These are phyloP conservation scores for Singerocomus inundabilis DNA, from an alignment of 1,284 basidiomycete species.

Conservation along the genomic window DNA sequence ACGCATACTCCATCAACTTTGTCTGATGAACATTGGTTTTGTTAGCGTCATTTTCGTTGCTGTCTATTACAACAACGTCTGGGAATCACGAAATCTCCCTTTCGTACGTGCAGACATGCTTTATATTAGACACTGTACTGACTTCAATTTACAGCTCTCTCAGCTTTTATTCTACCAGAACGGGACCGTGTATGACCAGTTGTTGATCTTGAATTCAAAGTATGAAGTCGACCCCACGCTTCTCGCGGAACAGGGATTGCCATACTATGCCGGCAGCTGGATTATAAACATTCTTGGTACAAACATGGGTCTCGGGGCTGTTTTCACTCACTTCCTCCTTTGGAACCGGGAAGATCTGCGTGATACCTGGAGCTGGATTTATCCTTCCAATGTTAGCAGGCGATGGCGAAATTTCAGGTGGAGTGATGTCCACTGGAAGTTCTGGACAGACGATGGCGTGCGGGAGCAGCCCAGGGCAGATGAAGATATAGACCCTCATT, in stretches of 20 bases:
- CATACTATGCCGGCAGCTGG: conserved; percentile 38
- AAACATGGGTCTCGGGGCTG: conserved; percentile 42
- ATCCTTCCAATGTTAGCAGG: conserved; percentile 23
- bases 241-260: conserved; percentile 44
- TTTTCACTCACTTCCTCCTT: conserved; percentile 50
- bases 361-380: conserved; percentile 45
- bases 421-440: conserved; percentile 39
- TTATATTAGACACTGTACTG: background rate
- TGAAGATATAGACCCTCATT: conserved; percentile 49
- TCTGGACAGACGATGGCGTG: conserved; percentile 46
- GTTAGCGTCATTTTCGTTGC: conserved; percentile 41
- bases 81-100: conserved; percentile 48
- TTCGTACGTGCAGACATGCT: conserved; percentile 35
- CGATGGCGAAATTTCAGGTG: conserved; percentile 25
- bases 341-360: conserved; percentile 49
- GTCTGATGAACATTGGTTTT: conserved; percentile 7
- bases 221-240: conserved; percentile 46
- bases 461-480: conserved; percentile 27
- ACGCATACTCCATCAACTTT: background rate
- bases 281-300: conserved; percentile 35
- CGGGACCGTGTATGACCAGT: conserved; percentile 47
- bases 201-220: conserved; percentile 46
- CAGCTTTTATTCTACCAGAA: conserved; percentile 52
- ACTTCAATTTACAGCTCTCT: conserved; percentile 35
- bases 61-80: conserved; percentile 47